These are phyloP conservation scores for Penicillium sp. DNA, from an alignment of 2,329 filamentous ascomycete genomes.

Conservation along the genomic window DNA sequence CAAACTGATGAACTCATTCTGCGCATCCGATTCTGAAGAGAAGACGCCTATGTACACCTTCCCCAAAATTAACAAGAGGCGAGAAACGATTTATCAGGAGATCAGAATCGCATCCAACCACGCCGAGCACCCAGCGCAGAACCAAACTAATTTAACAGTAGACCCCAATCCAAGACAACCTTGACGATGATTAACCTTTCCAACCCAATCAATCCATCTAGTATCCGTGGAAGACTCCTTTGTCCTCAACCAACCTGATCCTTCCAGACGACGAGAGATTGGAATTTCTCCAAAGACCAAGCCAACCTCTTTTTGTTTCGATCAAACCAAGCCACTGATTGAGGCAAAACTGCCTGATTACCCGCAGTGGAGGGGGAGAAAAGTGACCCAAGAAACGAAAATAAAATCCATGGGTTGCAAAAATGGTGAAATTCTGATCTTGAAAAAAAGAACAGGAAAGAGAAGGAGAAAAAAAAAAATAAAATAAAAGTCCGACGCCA, in stretches of 20 bases:
- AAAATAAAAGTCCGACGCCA: constrained; percentile 31
- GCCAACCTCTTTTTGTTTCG: constrained; percentile 5
- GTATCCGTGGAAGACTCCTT: constrained; percentile 8
- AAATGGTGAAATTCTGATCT: constrained; percentile 27
- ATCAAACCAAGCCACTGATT: background rate
- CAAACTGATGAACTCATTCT: background rate
- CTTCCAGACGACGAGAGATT: constrained; percentile 9
- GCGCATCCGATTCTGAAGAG: constrained; percentile 7
- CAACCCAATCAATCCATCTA: constrained; percentile 10
- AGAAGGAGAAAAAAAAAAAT: constrained; percentile 21
- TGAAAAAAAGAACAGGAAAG: constrained; percentile 27
- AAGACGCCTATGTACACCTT: constrained; percentile 14
- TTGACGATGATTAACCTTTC: constrained; percentile 18
- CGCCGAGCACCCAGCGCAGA: constrained; percentile 20
- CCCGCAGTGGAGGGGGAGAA: background rate
- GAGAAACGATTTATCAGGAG: constrained; percentile 4
- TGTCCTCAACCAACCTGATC: background rate
- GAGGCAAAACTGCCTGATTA: constrained; percentile 1
- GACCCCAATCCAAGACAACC: constrained; percentile 11
- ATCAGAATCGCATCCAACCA: constrained; percentile 19
- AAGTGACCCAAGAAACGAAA: constrained; percentile 9
- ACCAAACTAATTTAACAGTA: constrained; percentile 21
- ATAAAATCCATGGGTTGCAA: constrained; percentile 16
- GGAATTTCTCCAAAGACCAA: constrained; percentile 4
- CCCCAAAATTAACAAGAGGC: background rate